Evolutionary conservation across 768 basidiomycete genomes (phyloP).

Genomic region (Lactarius quietus): DNA sequence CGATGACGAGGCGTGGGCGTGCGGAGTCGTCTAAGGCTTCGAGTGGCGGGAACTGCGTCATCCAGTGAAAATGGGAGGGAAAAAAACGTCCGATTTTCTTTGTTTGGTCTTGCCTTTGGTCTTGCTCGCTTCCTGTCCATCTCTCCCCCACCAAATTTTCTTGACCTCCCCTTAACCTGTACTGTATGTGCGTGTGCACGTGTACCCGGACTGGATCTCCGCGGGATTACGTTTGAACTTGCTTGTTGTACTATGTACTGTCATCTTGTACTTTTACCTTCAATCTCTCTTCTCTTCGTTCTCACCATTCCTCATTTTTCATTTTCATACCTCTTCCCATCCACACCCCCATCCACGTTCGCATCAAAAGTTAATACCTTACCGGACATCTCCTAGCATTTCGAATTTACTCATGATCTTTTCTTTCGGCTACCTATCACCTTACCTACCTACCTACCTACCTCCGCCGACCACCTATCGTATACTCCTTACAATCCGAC

Average conservation of each 20-base stretch:
- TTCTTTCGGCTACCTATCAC: too few species aligned
- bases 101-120: neutral
- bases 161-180: too few species aligned
- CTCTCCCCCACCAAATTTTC: too few species aligned
- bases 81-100: neutral
- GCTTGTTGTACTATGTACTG: too few species aligned
- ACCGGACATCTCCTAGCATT: neutral
- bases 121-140: neutral
- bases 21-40: constrained; percentile 12
- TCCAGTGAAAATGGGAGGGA: constrained; percentile 4
- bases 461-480: too few species aligned
- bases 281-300: neutral
- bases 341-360: neutral
- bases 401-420: too few species aligned
- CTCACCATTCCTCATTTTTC: neutral
- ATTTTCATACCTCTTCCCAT: neutral
- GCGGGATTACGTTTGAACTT: too few species aligned
- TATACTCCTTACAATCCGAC: too few species aligned
- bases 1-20: constrained; percentile 14
- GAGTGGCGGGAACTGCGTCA: constrained; percentile 12
- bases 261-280: too few species aligned
- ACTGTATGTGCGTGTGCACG: too few species aligned
- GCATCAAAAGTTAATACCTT: neutral
- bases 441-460: too few species aligned
- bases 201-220: too few species aligned